These are phyloP conservation scores for Blastobotrys niveus DNA, from an alignment of 1,139 yeast species.

Conservation along the genomic window DNA sequence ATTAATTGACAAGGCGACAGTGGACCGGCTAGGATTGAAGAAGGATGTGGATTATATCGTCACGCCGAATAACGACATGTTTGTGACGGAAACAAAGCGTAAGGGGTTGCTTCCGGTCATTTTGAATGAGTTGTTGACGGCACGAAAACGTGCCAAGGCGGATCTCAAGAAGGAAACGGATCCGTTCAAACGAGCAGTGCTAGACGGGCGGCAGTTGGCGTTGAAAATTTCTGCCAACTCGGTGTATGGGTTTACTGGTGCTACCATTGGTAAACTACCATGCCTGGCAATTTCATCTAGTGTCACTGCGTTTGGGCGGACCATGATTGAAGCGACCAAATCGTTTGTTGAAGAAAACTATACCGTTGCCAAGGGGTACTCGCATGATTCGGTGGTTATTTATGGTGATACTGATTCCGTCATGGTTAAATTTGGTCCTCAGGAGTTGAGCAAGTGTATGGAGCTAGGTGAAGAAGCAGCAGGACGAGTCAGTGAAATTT, in stretches of 20 bases:
- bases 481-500: conserved; percentile 67
- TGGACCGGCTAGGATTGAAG: conserved; percentile 55
- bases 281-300: conserved; percentile 95
- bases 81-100: conserved; percentile 65
- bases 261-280: conserved; percentile 94
- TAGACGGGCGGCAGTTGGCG: conserved; percentile 96
- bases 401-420: conserved; percentile 99
- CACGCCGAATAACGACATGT: conserved; percentile 90
- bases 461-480: conserved; percentile 93
- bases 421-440: conserved; percentile 92
- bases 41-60: conserved; percentile 73
- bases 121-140: conserved; percentile 77
- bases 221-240: conserved; percentile 95
- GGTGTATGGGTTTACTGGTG: conserved; percentile 98
- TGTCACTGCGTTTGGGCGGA: conserved; percentile 92
- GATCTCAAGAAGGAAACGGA: conserved; percentile 91
- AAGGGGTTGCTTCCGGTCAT: conserved; percentile 90
- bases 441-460: conserved; percentile 84
- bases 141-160: conserved; percentile 87
- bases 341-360: conserved; percentile 76
- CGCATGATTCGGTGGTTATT: conserved; percentile 80
- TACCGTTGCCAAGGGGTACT: conserved; percentile 71
- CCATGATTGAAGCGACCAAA: conserved; percentile 91
- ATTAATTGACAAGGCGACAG: conserved; percentile 61
- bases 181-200: conserved; percentile 86